Evolutionary conservation across 176 grass and related monocot species (phyloP).

Genomic region (Poa annua): DNA sequence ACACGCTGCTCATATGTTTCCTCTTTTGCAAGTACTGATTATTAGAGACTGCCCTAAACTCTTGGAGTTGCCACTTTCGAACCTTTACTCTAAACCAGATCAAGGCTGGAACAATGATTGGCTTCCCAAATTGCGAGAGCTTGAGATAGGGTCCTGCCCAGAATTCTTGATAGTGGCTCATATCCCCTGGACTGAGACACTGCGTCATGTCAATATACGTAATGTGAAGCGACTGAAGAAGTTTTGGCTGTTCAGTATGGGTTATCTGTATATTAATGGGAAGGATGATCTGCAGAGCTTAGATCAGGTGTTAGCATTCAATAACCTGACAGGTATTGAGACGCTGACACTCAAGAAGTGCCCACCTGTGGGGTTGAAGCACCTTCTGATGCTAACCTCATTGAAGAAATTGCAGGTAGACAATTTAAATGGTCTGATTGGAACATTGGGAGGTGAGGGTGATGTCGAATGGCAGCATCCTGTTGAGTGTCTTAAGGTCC

Average conservation of each 20-base stretch:
- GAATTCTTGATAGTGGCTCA: background rate
- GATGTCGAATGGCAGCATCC: background rate
- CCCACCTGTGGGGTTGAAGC: background rate
- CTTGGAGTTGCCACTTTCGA: background rate
- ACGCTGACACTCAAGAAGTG: background rate
- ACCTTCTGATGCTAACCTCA: background rate
- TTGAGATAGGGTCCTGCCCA: rapidly evolving
- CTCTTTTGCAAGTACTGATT: background rate
- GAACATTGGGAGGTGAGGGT: background rate
- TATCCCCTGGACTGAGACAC: background rate
- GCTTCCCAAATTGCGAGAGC: background rate
- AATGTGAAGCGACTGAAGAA: background rate
- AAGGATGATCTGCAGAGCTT: background rate
- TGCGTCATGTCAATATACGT: rapidly evolving
- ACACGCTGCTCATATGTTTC: background rate
- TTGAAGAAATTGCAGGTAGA: background rate
- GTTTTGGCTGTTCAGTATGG: background rate
- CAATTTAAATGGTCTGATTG: background rate
- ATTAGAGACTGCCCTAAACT: background rate
- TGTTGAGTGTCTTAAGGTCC: background rate
- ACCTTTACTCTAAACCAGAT: background rate
- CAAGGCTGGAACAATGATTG: background rate
- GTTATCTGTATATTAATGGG: background rate
- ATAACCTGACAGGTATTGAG: background rate
- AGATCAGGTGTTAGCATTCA: background rate